Conservation (phyloP, 306 rosid species). For the Argentina anserina region DNA sequence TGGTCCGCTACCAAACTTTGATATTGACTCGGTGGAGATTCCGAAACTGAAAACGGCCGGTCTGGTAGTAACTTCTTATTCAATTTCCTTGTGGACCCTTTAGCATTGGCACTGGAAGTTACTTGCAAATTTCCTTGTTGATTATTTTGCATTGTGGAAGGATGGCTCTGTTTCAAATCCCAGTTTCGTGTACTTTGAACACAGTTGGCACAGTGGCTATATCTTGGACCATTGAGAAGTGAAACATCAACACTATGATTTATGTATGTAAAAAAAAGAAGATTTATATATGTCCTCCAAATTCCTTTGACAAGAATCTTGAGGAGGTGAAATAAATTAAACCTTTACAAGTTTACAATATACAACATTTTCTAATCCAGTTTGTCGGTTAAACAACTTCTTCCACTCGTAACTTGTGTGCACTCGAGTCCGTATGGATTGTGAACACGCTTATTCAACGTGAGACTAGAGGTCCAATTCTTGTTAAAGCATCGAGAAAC, state of each 20-base stretch:
- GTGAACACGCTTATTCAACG: neutral
- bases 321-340: neutral
- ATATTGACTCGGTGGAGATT: neutral
- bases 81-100: constrained; percentile 6
- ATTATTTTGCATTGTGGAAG: neutral
- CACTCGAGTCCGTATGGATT: neutral
- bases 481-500: neutral
- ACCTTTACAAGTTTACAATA: neutral
- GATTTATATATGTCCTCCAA: neutral
- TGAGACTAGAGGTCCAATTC: neutral
- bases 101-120: constrained; percentile 14
- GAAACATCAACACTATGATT: neutral
- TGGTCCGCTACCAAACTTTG: constrained; percentile 9
- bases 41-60: neutral
- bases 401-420: neutral
- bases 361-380: neutral
- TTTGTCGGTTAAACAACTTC: neutral
- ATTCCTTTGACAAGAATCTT: neutral
- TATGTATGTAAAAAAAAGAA: too few species aligned
- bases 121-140: constrained; percentile 12
- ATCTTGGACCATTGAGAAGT: neutral
- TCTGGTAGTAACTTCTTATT: neutral
- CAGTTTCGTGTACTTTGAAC: neutral
- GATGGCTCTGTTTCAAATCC: neutral
- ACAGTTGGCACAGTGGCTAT: neutral